These are phyloP conservation scores for Peterozyma xylosa DNA, from an alignment of 805 yeast genomes.

Conservation along the genomic window DNA sequence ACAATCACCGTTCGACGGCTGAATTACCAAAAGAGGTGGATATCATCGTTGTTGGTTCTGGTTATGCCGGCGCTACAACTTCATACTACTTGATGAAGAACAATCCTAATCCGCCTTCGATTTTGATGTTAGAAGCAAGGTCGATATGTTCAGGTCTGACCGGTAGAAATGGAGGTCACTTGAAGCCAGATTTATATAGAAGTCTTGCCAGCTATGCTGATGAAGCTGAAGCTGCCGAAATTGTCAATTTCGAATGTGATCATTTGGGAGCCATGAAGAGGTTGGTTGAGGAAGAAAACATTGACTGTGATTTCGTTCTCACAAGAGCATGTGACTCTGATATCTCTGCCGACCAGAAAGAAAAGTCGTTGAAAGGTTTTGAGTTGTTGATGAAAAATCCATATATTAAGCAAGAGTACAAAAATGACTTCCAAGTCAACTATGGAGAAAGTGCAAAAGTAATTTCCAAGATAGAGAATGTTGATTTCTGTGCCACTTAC, in stretches of 20 bases:
- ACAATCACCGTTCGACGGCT: conserved; percentile 13
- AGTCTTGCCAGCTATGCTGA: not conserved
- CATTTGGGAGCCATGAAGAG: conserved; percentile 22
- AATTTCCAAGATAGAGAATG: conserved; percentile 20
- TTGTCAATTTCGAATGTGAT: conserved; percentile 25
- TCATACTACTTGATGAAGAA: conserved; percentile 26
- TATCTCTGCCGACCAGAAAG: conserved; percentile 10
- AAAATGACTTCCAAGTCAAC: conserved; percentile 22
- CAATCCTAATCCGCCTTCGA: conserved; percentile 9
- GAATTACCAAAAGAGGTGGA: conserved; percentile 30
- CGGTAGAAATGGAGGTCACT: conserved; percentile 37
- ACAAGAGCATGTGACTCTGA: conserved; percentile 23
- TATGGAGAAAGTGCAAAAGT: conserved; percentile 23
- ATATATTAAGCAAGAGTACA: conserved; percentile 18
- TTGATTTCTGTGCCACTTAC: conserved; percentile 24
- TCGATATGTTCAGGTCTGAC: conserved; percentile 32
- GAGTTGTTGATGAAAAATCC: conserved; percentile 19
- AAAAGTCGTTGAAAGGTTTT: conserved; percentile 12
- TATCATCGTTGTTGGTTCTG: conserved; percentile 34
- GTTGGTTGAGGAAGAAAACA: conserved; percentile 18
- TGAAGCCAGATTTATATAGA: conserved; percentile 26
- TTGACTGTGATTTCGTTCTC: conserved; percentile 23
- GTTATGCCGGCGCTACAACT: conserved; percentile 36
- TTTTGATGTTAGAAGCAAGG: conserved; percentile 32
- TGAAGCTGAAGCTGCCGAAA: conserved; percentile 18